Percentiles rank a stretch among this genome's conserved stretches.
Evolutionary conservation across 306 rosid genomes (phyloP).

Genomic region (Vigna unguiculata): DNA sequence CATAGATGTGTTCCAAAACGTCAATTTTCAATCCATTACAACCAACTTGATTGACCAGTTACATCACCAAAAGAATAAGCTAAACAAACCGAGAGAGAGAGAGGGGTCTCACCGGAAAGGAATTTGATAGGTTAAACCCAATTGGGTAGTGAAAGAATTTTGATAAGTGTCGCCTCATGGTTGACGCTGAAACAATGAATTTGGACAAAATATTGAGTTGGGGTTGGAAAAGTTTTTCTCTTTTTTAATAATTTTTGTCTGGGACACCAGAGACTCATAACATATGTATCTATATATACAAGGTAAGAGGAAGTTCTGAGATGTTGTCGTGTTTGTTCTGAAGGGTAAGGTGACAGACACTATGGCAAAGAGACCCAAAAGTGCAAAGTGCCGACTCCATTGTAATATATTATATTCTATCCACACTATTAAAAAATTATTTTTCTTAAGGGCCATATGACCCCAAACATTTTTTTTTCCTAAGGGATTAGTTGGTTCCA

Average conservation of each 20-base stretch:
- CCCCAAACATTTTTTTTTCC: too few species aligned
- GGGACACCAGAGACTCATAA: background rate
- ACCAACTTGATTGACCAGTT: background rate
- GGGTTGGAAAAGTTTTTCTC: background rate
- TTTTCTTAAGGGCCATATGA: too few species aligned
- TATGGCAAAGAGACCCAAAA: too few species aligned
- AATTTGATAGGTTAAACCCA: conserved; percentile 43
- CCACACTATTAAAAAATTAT: too few species aligned
- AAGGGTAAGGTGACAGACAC: background rate
- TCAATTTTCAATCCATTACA: background rate
- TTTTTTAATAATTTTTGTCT: background rate
- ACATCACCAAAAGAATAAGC: background rate
- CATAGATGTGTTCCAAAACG: background rate
- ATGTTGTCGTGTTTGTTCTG: background rate
- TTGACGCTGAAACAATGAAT: background rate
- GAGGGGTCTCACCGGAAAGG: conserved; percentile 45
- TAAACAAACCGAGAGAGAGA: background rate
- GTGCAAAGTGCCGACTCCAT: too few species aligned
- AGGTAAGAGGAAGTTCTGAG: background rate
- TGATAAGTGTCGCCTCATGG: conserved; percentile 43
- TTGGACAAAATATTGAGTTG: background rate
- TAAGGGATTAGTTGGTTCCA: too few species aligned
- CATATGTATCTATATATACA: background rate
- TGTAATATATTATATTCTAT: too few species aligned
- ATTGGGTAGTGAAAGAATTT: conserved; percentile 36